phyloP scores from a whole-genome alignment of 163 green algal genomes.

The Scenedesmus sp. region DNA sequence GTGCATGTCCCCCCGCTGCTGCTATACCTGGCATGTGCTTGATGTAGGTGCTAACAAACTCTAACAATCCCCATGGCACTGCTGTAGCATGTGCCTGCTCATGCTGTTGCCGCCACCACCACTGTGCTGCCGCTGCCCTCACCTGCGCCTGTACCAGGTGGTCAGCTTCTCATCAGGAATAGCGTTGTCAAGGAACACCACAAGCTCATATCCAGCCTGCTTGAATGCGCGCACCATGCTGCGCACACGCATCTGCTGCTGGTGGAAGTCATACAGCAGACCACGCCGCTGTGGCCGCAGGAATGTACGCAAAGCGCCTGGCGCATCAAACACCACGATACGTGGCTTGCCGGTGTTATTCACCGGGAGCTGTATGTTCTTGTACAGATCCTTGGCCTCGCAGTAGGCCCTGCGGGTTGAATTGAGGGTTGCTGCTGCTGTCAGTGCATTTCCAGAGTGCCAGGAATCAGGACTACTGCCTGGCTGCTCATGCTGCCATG shows the following conservation, averaged over 20 bases:
- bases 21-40: neutral
- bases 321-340: constrained; percentile 52
- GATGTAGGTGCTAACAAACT: neutral
- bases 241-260: constrained; percentile 33
- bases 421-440: neutral
- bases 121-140: neutral
- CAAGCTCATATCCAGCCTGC: constrained; percentile 45
- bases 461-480: neutral
- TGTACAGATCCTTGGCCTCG: constrained; percentile 36
- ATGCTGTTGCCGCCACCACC: neutral
- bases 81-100: neutral
- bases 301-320: constrained; percentile 43
- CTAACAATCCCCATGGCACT: neutral
- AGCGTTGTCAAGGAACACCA: constrained; percentile 47
- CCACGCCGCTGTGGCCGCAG: constrained; percentile 22
- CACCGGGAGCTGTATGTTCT: neutral
- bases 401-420: constrained; percentile 40
- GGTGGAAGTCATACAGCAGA: constrained; percentile 51
- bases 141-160: constrained; percentile 53
- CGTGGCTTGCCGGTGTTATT: constrained; percentile 6
- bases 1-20: neutral
- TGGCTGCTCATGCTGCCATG: neutral
- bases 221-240: constrained; percentile 41
- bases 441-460: neutral
- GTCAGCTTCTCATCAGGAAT: constrained; percentile 52